Conservation (phyloP, 192 early-diverging fungal genomes). For the Irineochytrium annulatum region DNA sequence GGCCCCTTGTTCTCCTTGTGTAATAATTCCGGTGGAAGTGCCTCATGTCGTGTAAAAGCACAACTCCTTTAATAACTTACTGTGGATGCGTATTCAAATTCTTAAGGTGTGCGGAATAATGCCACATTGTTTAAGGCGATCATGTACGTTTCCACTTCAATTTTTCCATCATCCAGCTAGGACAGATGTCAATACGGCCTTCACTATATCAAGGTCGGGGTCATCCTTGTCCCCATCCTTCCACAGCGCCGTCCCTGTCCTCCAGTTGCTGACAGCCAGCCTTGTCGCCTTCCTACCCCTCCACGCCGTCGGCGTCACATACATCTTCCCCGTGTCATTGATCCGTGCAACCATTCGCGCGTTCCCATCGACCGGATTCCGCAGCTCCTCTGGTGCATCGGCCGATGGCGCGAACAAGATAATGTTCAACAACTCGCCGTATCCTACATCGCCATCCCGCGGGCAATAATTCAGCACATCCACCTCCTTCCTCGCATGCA, state of each 20-base stretch:
- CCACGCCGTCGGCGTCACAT: conserved; percentile 51
- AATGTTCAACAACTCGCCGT: conserved; percentile 13
- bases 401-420: conserved; percentile 26
- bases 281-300: conserved; percentile 39
- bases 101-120: too few relatives aligned
- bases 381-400: neutral
- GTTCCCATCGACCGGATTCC: conserved; percentile 15
- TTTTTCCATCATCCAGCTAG: too few relatives aligned
- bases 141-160: too few relatives aligned
- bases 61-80: too few relatives aligned
- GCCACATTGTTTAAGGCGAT: too few relatives aligned
- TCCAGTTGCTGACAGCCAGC: conserved; percentile 49
- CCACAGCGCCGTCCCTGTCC: conserved; percentile 8
- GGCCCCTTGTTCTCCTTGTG: too few relatives aligned
- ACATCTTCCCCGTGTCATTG: conserved; percentile 42
- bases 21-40: too few relatives aligned
- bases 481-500: conserved; percentile 17
- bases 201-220: conserved; percentile 7
- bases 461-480: conserved; percentile 15
- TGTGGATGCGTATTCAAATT: too few relatives aligned
- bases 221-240: neutral
- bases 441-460: neutral
- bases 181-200: too few relatives aligned
- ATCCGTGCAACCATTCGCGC: conserved; percentile 29
- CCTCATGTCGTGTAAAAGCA: too few relatives aligned